Conservation (phyloP, 2,329 filamentous ascomycete genomes). For the Fusarium xylarioides region DNA sequence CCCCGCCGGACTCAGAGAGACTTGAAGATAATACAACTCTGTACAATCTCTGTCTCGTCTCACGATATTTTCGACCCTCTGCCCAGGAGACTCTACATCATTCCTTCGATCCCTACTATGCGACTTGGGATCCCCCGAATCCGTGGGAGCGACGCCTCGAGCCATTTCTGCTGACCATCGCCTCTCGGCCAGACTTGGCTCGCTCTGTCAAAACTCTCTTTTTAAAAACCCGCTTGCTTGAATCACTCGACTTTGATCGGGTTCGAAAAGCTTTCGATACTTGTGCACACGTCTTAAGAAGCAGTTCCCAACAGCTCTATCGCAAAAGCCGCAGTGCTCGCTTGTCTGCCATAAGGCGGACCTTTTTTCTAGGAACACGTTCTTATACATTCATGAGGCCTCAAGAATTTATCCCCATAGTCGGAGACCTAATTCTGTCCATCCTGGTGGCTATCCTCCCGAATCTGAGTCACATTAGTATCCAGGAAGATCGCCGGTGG, state of each 20-base stretch:
- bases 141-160: background rate
- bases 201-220: background rate
- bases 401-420: background rate
- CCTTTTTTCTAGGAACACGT: background rate
- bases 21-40: background rate
- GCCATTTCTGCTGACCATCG: slow-evolving; percentile 4
- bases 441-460: background rate
- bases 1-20: background rate
- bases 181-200: slow-evolving; percentile 1
- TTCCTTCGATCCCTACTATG: background rate
- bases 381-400: rapidly evolving
- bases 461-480: background rate
- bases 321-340: rapidly evolving
- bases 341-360: background rate
- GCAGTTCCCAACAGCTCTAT: background rate
- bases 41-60: slow-evolving; percentile 1
- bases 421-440: background rate
- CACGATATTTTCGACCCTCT: background rate
- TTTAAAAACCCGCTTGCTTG: background rate
- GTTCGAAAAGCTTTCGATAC: background rate
- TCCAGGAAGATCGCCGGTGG: background rate
- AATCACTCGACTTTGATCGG: background rate
- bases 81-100: slow-evolving; percentile 6
- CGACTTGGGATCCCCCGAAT: rapidly evolving
- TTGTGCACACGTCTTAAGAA: background rate